phyloP scores from a whole-genome alignment of 768 basidiomycete genomes.

The Kwoniella mangroviensis region DNA sequence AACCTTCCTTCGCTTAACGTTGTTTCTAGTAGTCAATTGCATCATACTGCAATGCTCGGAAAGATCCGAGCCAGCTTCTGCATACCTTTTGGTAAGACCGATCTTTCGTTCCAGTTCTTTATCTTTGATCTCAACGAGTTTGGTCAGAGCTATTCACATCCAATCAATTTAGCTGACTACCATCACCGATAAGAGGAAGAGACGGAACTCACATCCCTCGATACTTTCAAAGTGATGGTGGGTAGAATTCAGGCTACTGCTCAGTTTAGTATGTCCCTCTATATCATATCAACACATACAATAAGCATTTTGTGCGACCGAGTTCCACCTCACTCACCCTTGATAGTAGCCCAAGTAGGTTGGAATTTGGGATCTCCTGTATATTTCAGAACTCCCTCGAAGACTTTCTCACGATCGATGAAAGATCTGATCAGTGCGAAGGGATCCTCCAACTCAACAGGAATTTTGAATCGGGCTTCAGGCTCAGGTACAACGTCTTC shows the following conservation, averaged over 20 bases:
- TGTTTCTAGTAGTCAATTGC: constrained; percentile 1
- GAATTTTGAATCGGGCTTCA: constrained; percentile 13
- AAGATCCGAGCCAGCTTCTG: constrained; percentile 9
- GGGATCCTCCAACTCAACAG: not conserved
- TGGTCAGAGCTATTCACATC: not conserved
- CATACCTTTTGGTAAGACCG: constrained; percentile 18
- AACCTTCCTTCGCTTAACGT: constrained; percentile 2
- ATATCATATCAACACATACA: not conserved
- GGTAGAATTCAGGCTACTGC: not conserved
- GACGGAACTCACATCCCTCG: not conserved
- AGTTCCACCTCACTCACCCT: not conserved
- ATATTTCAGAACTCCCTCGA: not conserved
- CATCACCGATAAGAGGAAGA: not conserved
- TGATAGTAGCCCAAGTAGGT: not conserved
- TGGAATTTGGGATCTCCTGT: not conserved
- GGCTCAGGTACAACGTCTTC: not conserved
- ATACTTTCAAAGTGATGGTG: not conserved
- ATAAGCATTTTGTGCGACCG: no score
- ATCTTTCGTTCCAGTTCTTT: constrained; percentile 15
- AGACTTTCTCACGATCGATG: constrained; percentile 5
- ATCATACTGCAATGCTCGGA: constrained; percentile 14
- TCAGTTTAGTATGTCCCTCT: not conserved
- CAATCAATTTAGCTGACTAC: not conserved
- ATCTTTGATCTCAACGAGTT: constrained; percentile 14
- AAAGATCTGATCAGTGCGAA: not conserved